A percentile compares a stretch with the other conserved stretches of the same genome.
Evolutionary conservation across 495 filamentous ascomycete genomes (phyloP).

Genomic region (Durotheca rogersii): DNA sequence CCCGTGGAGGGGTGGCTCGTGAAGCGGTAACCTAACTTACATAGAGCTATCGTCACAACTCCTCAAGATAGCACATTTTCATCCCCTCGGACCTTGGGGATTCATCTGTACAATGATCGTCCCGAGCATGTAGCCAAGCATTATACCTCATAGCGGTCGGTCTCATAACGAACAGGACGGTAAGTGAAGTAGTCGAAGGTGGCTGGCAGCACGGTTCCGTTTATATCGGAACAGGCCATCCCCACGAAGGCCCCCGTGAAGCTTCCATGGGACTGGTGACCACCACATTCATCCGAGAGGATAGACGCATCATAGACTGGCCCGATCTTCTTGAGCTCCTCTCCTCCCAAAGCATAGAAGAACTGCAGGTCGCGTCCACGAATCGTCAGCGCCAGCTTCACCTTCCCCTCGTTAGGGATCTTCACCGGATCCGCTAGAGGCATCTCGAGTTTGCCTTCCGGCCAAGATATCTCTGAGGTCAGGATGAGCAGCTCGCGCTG

Average conservation of each 20-base stretch:
- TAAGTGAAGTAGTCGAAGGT: constrained; percentile 55
- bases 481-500: constrained; percentile 54
- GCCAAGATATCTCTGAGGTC: constrained; percentile 53
- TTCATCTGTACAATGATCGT: too few relatives aligned
- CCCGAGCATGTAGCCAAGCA: too few relatives aligned
- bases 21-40: too few relatives aligned
- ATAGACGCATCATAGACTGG: constrained; percentile 55
- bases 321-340: constrained; percentile 51
- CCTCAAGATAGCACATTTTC: too few relatives aligned
- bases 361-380: constrained; percentile 53
- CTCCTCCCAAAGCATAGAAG: constrained; percentile 47
- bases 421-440: constrained; percentile 39
- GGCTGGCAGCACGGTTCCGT: constrained; percentile 48
- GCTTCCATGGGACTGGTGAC: constrained; percentile 56
- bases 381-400: constrained; percentile 48
- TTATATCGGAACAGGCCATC: constrained; percentile 55
- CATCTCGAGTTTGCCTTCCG: constrained; percentile 42
- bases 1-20: too few relatives aligned
- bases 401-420: constrained; percentile 54
- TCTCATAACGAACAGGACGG: constrained; percentile 46
- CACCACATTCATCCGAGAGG: constrained; percentile 57
- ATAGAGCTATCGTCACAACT: too few relatives aligned
- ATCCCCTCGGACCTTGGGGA: too few relatives aligned
- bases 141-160: constrained; percentile 50
- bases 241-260: constrained; percentile 61